Conservation (phyloP, 1,139 yeast species). For the Scheffersomyces quercinus region DNA sequence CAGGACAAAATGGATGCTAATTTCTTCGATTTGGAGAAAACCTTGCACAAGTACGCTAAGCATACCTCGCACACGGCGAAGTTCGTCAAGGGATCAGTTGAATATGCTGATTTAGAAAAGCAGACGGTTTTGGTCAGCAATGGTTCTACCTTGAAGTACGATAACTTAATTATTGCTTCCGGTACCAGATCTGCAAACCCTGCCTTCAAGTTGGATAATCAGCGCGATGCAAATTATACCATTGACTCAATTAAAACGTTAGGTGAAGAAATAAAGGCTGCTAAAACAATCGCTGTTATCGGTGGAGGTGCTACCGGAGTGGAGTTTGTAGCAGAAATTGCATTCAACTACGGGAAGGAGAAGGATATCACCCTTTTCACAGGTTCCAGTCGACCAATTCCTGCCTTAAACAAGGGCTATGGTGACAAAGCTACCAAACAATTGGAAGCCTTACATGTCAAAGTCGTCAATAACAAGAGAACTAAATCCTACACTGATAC, state of each 20-base stretch:
- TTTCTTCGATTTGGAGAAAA: conserved; percentile 19
- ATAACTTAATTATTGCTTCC: conserved; percentile 33
- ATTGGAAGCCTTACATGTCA: conserved; percentile 24
- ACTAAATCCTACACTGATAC: conserved; percentile 5
- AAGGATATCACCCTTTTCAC: conserved; percentile 29
- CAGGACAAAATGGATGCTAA: conserved; percentile 19
- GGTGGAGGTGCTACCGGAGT: conserved; percentile 47
- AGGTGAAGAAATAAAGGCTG: conserved; percentile 15
- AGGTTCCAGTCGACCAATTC: conserved; percentile 27
- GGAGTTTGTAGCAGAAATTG: conserved; percentile 39
- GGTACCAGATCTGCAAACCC: conserved; percentile 26
- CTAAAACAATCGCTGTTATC: conserved; percentile 30
- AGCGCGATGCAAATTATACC: conserved; percentile 10
- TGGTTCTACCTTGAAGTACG: conserved; percentile 17
- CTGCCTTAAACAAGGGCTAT: conserved; percentile 12
- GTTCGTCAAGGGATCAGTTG: conserved; percentile 20
- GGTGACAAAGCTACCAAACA: conserved; percentile 17
- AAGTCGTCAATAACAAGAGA: conserved; percentile 23
- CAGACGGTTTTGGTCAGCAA: conserved; percentile 11
- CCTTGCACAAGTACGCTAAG: conserved; percentile 14
- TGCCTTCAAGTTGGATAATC: conserved; percentile 27
- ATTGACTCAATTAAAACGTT: conserved; percentile 16
- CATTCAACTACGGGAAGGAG: conserved; percentile 14
- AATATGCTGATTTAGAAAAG: conserved; percentile 22
- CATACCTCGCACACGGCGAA: conserved; percentile 17